Conservation (phyloP, 2,329 filamentous ascomycete species). For the Fusarium sp. region DNA sequence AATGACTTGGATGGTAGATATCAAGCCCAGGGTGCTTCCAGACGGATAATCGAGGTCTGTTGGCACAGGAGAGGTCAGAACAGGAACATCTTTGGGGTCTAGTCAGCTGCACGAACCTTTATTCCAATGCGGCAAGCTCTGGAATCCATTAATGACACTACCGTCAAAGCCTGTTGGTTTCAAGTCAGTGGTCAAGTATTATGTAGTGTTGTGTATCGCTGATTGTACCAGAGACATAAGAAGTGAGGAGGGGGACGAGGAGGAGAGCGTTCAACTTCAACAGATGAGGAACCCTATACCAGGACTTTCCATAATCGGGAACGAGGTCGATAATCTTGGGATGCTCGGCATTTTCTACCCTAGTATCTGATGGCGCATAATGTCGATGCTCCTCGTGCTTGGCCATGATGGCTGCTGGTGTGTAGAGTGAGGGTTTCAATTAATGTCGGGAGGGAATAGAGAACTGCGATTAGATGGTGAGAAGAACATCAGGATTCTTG, state of each 20-base stretch:
- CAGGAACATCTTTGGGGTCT: too few species aligned
- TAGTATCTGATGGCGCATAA: not conserved
- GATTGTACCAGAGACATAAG: slow-evolving; percentile 51
- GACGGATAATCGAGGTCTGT: slow-evolving; percentile 52
- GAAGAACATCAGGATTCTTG: not conserved
- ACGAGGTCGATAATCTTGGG: not conserved
- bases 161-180: slow-evolving; percentile 48
- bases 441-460: too few species aligned
- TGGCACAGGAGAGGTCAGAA: too few species aligned
- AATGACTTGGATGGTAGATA: slow-evolving; percentile 50
- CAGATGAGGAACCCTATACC: slow-evolving; percentile 14
- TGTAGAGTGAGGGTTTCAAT: not conserved
- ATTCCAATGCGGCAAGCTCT: slow-evolving; percentile 56
- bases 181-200: not conserved
- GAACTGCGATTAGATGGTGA: too few species aligned
- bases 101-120: slow-evolving; percentile 50
- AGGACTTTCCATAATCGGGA: slow-evolving; percentile 1
- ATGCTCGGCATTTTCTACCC: not conserved
- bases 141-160: slow-evolving; percentile 55
- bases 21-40: slow-evolving; percentile 48
- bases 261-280: slow-evolving; percentile 50
- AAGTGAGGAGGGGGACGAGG: slow-evolving; percentile 53
- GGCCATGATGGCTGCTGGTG: not conserved
- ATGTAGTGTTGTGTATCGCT: too few species aligned
- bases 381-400: not conserved